Evolutionary conservation across 1,284 basidiomycete genomes (phyloP).

Genomic region (Xerocomus amazonicus): DNA sequence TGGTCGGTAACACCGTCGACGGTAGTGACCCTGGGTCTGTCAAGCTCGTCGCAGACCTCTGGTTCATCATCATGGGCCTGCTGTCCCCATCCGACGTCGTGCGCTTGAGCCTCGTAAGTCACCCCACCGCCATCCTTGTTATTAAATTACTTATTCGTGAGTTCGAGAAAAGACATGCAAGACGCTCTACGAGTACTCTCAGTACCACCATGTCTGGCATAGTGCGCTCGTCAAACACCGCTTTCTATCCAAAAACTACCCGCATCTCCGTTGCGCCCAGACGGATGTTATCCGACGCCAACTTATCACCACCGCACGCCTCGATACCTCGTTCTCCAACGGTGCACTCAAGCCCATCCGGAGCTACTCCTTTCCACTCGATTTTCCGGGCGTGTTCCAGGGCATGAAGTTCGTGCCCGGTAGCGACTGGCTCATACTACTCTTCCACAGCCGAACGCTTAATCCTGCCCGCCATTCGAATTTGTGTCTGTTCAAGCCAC

Average conservation of each 20-base stretch:
- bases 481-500: conserved; percentile 27
- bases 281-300: conserved; percentile 24
- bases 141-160: not conserved
- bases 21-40: not conserved
- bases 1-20: not conserved
- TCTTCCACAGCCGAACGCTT: conserved; percentile 31
- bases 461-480: conserved; percentile 32
- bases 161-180: conserved; percentile 24
- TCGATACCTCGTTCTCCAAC: conserved; percentile 24
- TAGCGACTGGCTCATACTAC: conserved; percentile 28
- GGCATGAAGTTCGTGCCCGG: conserved; percentile 31
- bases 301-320: conserved; percentile 21
- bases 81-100: conserved; percentile 27
- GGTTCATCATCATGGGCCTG: conserved; percentile 31
- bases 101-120: conserved; percentile 27
- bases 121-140: no score
- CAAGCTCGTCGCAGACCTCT: conserved; percentile 27
- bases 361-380: conserved; percentile 28
- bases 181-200: conserved; percentile 24
- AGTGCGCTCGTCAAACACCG: conserved; percentile 21
- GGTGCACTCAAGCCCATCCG: conserved; percentile 15
- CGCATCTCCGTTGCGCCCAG: conserved; percentile 20
- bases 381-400: conserved; percentile 32
- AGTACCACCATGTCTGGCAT: conserved; percentile 26
- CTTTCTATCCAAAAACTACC: conserved; percentile 26